Conservation (phyloP, 345 rosid species). For the Ricinus communis region DNA sequence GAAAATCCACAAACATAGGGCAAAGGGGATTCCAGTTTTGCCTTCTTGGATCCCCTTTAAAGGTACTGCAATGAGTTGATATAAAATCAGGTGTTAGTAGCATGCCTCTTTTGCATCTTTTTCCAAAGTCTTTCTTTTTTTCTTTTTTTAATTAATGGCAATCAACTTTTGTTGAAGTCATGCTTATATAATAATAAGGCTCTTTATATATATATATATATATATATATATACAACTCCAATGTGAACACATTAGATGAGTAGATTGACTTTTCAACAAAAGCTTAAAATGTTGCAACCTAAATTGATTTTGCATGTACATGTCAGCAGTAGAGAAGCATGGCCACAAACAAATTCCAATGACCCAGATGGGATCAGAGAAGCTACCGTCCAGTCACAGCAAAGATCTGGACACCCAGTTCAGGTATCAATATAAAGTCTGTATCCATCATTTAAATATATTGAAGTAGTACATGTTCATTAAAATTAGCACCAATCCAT, state of each 20-base stretch:
- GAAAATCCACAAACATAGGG: too few species aligned
- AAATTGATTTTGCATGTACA: background rate
- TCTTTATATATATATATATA: too few species aligned
- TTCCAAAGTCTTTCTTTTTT: background rate
- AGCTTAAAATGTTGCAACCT: background rate
- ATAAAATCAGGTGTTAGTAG: background rate
- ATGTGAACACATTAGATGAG: background rate
- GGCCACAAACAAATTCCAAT: conserved; percentile 25
- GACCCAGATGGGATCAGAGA: conserved; percentile 31
- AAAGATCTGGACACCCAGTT: conserved; percentile 19
- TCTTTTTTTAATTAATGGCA: background rate
- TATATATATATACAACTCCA: background rate
- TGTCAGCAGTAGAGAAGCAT: conserved; percentile 33
- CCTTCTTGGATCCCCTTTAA: background rate
- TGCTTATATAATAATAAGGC: background rate
- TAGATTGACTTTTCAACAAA: background rate
- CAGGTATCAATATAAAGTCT: conserved; percentile 26
- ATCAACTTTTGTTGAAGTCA: background rate
- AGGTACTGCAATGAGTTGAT: background rate
- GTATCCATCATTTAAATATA: too few species aligned
- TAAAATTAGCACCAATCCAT: too few species aligned
- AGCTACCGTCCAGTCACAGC: conserved; percentile 24
- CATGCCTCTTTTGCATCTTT: background rate
- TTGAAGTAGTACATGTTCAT: too few species aligned
- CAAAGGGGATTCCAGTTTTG: background rate